Evolutionary conservation across 495 filamentous ascomycete species (phyloP), one percentile per base, ranked within the genome.

Genomic region (Penicillium lagena): DNA sequence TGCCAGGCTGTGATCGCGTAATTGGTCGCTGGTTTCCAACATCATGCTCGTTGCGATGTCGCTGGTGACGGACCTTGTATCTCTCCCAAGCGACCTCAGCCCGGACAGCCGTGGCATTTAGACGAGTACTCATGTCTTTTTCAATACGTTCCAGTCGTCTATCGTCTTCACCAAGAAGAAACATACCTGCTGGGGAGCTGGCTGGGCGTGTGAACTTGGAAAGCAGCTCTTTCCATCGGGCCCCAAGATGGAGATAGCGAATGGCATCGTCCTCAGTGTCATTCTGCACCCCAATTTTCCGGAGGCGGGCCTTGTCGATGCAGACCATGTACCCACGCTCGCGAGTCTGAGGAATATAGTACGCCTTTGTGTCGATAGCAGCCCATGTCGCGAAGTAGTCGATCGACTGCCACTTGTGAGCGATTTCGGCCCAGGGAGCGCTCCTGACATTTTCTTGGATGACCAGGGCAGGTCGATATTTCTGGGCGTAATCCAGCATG

Each of bases 271-370:
- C 11, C 12, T 57, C 47, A 1, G 47, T 33, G 4, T 51, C 32
- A 28, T 54, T 44, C 33, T 42, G 29, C 12, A 56, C 29, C 7
- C 45, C 40, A 1, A 42, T 45, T 12, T 46, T 40, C 9, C 56
- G 42, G 39, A 75, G 64, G 1, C 55, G 45, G 0, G 49, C 9
- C 7, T 54, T 60, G 43, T 86, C 72, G 9, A 89, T 51, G 22
- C 79, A 81, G 28, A 89, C 60, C 59, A 91, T 75, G 54, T 93
- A 95, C 6, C 80, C 79, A 35, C 89, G 74, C 29, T 70, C 68
- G 1, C 89, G 70, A 6, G 89, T 95, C 32, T 95, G 89, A 0
- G 89, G 89, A 2, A 94, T 65, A 38, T 89, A 90, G 55, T 76
- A 91, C 0, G 86, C 54, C 56, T 91, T 93, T 2, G 81, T 83